phyloP scores from a whole-genome alignment of 441 rosid species.

The Biscutella auriculata region DNA sequence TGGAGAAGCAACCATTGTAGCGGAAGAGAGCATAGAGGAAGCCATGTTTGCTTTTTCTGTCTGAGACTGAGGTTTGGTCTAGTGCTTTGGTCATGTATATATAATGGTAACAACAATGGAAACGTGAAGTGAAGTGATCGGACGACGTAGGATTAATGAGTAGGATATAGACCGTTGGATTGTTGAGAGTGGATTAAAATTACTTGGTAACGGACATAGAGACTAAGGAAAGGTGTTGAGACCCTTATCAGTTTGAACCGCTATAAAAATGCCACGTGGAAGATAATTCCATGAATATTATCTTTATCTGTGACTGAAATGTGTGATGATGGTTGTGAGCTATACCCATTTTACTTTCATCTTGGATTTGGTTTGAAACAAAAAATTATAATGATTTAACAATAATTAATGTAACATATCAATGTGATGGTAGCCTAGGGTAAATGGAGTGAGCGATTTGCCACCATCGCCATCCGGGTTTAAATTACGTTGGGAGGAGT shows the following conservation, averaged over 20 bases:
- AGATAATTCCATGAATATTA: conserved; percentile 20
- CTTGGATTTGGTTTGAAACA: too few relatives aligned
- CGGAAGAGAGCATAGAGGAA: conserved; percentile 41
- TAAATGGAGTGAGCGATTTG: too few relatives aligned
- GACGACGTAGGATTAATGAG: conserved; percentile 5
- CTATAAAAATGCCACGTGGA: conserved; percentile 14
- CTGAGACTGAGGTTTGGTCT: neutral
- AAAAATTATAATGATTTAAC: too few relatives aligned
- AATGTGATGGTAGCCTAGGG: too few relatives aligned
- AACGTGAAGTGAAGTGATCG: conserved; percentile 5
- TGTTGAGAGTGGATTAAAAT: conserved; percentile 16
- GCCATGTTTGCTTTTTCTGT: conserved; percentile 31
- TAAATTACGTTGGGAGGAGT: too few relatives aligned
- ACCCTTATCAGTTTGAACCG: conserved; percentile 15
- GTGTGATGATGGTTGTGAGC: conserved; percentile 21
- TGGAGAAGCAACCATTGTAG: conserved; percentile 31
- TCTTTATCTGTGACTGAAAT: conserved; percentile 18
- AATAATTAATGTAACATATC: too few relatives aligned
- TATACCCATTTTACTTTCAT: conserved; percentile 4
- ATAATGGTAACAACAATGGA: conserved; percentile 15
- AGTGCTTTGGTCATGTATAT: conserved; percentile 12
- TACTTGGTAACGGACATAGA: conserved; percentile 16
- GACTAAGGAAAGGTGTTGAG: conserved; percentile 14
- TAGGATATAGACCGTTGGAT: conserved; percentile 16
- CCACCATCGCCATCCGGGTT: too few relatives aligned